Evolutionary conservation across 805 yeast species (phyloP).

Genomic region (Babjeviella inositovora): DNA sequence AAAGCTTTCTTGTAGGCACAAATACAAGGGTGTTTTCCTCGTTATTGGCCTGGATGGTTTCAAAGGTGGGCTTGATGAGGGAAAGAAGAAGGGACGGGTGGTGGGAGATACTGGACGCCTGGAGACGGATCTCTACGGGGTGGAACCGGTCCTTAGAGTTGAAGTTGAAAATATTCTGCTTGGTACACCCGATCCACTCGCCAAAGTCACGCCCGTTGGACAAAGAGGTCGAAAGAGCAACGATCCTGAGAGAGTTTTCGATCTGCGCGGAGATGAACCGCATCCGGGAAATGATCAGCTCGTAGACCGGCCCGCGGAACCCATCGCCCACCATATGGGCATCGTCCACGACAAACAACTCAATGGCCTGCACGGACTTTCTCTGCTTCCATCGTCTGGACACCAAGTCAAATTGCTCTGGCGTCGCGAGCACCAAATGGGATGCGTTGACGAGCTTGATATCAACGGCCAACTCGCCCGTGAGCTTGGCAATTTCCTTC

Average conservation of each 20-base stretch:
- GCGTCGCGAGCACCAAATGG: slow-evolving; percentile 66
- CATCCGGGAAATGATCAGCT: slow-evolving; percentile 54
- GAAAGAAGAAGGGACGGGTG: slow-evolving; percentile 34
- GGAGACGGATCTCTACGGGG: slow-evolving; percentile 43
- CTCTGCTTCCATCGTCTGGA: slow-evolving; percentile 78
- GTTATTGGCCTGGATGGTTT: slow-evolving; percentile 16
- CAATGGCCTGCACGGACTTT: slow-evolving; percentile 51
- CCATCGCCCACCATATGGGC: slow-evolving; percentile 51
- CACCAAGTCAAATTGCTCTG: slow-evolving; percentile 56
- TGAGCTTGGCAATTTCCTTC: slow-evolving; percentile 36
- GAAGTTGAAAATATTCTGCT: slow-evolving; percentile 50
- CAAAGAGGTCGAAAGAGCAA: slow-evolving; percentile 57
- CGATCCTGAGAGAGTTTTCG: slow-evolving; percentile 39
- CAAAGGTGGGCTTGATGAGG: slow-evolving; percentile 31
- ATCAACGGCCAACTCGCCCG: slow-evolving; percentile 41
- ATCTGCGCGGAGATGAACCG: slow-evolving; percentile 52
- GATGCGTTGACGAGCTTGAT: slow-evolving; percentile 34
- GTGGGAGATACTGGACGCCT: slow-evolving; percentile 26
- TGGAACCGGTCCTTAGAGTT: slow-evolving; percentile 40
- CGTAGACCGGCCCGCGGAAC: slow-evolving; percentile 45
- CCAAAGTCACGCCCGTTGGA: slow-evolving; percentile 68
- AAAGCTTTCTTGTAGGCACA: slow-evolving; percentile 36
- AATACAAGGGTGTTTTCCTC: slow-evolving; percentile 29
- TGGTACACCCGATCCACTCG: slow-evolving; percentile 71
- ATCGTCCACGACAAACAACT: slow-evolving; percentile 59